These are phyloP conservation scores for Salix viminalis DNA, from an alignment of 345 rosid species.

Conservation along the genomic window DNA sequence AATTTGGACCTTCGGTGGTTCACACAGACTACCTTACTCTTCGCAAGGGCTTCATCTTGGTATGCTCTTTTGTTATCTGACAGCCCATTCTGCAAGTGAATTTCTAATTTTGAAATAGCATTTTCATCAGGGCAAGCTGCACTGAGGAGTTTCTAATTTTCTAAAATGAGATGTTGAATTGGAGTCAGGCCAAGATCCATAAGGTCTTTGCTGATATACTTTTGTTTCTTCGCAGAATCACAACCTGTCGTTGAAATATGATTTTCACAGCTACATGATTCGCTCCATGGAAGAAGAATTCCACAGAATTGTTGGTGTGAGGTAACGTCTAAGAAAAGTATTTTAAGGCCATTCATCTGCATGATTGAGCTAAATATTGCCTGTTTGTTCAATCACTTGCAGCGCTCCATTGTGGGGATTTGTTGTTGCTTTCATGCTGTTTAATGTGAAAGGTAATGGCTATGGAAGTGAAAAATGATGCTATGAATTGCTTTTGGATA, in stretches of 20 bases:
- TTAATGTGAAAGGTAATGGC: slow-evolving; percentile 70
- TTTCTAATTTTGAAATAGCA: not conserved
- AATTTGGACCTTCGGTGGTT: slow-evolving; percentile 83
- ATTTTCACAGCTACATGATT: slow-evolving; percentile 94
- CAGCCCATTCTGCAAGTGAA: not conserved
- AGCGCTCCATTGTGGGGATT: slow-evolving; percentile 94
- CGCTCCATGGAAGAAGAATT: slow-evolving; percentile 99
- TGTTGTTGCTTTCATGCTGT: slow-evolving; percentile 93
- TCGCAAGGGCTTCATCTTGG: slow-evolving; percentile 80
- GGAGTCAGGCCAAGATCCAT: too few species aligned
- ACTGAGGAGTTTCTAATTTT: not conserved
- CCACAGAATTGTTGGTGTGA: slow-evolving; percentile 87
- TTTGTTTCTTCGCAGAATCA: slow-evolving; percentile 61
- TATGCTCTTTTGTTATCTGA: slow-evolving; percentile 26
- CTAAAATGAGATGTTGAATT: too few species aligned
- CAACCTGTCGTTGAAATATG: slow-evolving; percentile 62
- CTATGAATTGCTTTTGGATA: not conserved
- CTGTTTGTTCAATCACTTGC: slow-evolving; percentile 33
- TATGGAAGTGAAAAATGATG: not conserved
- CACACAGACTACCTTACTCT: slow-evolving; percentile 84
- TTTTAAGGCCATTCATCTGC: not conserved
- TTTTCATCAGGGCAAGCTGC: too few species aligned
- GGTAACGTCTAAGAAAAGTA: slow-evolving; percentile 38
- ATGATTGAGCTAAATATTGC: slow-evolving; percentile 7
- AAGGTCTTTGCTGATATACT: not conserved